Conservation (phyloP, 768 basidiomycete genomes). For the Austroboletus festivus region DNA sequence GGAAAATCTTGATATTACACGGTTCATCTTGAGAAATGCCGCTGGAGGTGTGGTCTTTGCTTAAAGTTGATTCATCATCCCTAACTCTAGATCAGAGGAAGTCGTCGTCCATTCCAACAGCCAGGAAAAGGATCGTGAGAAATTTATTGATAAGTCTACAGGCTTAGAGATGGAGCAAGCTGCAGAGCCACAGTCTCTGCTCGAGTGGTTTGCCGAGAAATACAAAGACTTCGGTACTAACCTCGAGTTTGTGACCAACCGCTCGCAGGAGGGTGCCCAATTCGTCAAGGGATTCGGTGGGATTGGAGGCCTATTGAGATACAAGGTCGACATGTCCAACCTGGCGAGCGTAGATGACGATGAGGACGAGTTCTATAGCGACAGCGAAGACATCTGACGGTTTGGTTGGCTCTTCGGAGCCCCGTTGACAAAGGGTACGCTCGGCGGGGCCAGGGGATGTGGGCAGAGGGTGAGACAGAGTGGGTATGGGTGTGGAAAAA, state of each 20-base stretch:
- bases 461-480: constrained; percentile 3
- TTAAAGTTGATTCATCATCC: background rate
- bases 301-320: constrained; percentile 91
- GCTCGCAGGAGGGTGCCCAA: constrained; percentile 95
- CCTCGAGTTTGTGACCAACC: constrained; percentile 94
- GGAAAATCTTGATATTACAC: constrained; percentile 93
- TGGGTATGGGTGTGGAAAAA: constrained; percentile 2
- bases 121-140: constrained; percentile 90
- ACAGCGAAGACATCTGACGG: constrained; percentile 78
- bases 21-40: constrained; percentile 87
- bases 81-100: constrained; percentile 56
- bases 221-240: constrained; percentile 97
- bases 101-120: constrained; percentile 78
- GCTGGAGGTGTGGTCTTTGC: constrained; percentile 60
- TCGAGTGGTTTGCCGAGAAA: constrained; percentile 99
- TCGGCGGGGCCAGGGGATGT: constrained; percentile 59
- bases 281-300: constrained; percentile 99
- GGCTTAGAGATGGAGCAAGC: constrained; percentile 93
- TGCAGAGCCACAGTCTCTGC: constrained; percentile 75
- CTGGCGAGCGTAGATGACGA: constrained; percentile 72
- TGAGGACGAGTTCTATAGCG: constrained; percentile 81
- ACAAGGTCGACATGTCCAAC: constrained; percentile 95
- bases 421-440: constrained; percentile 60
- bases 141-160: constrained; percentile 94
- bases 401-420: constrained; percentile 85